Base-by-base conservation (phyloP, 116 monocot genomes). In the Dioscorea cayenensis region DNA sequence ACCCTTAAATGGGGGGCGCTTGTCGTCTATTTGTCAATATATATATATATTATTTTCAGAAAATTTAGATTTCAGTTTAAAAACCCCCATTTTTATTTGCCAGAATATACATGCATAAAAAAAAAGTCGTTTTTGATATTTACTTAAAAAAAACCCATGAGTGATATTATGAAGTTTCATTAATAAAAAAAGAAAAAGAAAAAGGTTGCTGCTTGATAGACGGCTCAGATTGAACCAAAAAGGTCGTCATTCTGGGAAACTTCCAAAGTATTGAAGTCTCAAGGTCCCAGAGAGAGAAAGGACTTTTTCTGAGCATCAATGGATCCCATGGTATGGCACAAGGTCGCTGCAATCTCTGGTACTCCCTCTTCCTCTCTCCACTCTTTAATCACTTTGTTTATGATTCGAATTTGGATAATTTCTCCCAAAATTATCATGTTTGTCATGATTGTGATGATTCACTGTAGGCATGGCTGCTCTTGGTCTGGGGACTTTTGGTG, bases 401-500 rank as follows among this genome's bases (percentile, higher is more conserved):
- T 16, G n/a, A 16, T 55, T 18, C 55, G 1, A 16, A 55, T 55
- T 55, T 55, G 55, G 2, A 17, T 4, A 17, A 16, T 55, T n/a
- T 55, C 5, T 16, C 21, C 5, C 25, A 25, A 25, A 25, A 25
- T 25, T 25, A 25, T 23, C 28, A 35, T 65, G 14, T 23, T 5
- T 35, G 17, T 65, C 32, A 16, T 14, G 2, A 28, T 59, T 59
- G 6, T 3, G n/a, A 19, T 59, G 2, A 17, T 62, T 62, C 12
- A 11, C 1, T 21, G 23, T 23, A 86, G 90, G 90, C 8, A 60
- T 88, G 23, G 88, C 88, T 75, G 92, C 96, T 7, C 76, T 92
- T 27, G 96, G 86, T 50, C 88, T 96, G 29, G 96, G 96, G 10
- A 88, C 88, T 32, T 96, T 84, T 49, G 96, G 96, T 8, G 82